phyloP scores from a whole-genome alignment of 495 filamentous ascomycete genomes.

The Pyrenula massariospora region DNA sequence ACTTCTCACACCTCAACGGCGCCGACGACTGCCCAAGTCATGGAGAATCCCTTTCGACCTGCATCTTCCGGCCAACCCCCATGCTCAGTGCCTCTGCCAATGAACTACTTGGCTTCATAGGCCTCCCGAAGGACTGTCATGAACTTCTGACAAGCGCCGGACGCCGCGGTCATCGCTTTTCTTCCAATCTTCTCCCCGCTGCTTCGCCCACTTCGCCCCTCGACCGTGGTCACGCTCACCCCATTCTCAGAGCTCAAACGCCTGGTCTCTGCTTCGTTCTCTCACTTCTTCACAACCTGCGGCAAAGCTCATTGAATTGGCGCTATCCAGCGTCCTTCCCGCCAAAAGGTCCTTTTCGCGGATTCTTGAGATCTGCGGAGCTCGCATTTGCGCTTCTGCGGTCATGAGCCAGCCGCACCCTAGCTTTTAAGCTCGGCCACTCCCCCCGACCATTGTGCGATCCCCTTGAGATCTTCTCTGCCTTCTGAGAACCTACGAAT shows the following conservation, averaged over 20 bases:
- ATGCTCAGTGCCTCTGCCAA: too few species aligned
- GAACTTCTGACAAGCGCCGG: not conserved
- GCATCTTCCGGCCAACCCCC: too few species aligned
- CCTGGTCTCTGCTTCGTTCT: not conserved
- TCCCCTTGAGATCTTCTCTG: not conserved
- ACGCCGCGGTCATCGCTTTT: not conserved
- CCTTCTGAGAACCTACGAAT: not conserved
- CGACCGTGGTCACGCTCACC: not conserved
- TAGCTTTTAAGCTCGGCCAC: not conserved
- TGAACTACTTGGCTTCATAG: not conserved
- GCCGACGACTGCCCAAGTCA: not conserved
- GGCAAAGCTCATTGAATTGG: not conserved
- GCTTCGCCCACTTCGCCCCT: not conserved
- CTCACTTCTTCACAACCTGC: not conserved
- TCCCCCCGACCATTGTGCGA: not conserved
- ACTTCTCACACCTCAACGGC: not conserved
- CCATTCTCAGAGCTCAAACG: not conserved
- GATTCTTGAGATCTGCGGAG: not conserved
- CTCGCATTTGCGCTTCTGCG: not conserved
- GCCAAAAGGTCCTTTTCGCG: not conserved
- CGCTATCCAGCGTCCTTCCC: not conserved
- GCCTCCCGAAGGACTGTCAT: not conserved
- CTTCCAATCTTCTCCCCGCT: not conserved
- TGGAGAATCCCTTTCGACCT: too few species aligned
- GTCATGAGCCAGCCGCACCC: not conserved